Conservation (phyloP, 192 early-diverging fungal genomes). For the Linnemannia hyalina region DNA sequence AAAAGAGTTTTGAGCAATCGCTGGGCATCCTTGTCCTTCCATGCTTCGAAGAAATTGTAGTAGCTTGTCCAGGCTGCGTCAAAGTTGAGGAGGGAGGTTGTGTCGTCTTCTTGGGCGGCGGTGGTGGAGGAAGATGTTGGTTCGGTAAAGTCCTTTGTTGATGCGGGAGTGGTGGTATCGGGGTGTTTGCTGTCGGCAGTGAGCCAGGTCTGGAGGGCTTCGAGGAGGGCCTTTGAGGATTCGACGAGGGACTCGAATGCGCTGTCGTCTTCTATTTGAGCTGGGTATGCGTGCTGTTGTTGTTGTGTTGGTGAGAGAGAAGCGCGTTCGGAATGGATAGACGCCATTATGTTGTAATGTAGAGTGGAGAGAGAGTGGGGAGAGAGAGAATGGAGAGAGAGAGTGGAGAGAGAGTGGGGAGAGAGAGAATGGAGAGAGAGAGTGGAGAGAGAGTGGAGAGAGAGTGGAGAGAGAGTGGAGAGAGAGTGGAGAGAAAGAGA, state of each 20-base stretch:
- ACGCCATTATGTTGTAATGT: conserved; percentile 3
- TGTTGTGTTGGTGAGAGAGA: not conserved
- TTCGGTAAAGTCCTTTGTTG: not conserved
- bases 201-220: conserved; percentile 34
- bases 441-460: conserved; percentile 3
- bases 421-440: not conserved
- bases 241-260: conserved; percentile 33
- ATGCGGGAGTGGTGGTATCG: not conserved
- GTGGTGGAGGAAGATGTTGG: not conserved
- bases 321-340: not conserved
- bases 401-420: not conserved
- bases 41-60: conserved; percentile 75
- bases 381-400: not conserved
- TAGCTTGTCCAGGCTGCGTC: conserved; percentile 69
- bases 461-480: conserved; percentile 3
- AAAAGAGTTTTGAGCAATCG: conserved; percentile 74
- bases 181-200: conserved; percentile 2
- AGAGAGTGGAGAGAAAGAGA: not conserved
- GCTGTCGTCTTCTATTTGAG: conserved; percentile 5
- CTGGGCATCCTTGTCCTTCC: conserved; percentile 76
- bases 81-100: conserved; percentile 49
- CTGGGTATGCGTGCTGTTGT: not conserved
- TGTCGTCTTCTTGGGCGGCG: not conserved
- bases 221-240: conserved; percentile 36
- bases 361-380: conserved; percentile 5